Evolutionary conservation across 805 yeast genomes (phyloP), one percentile per base, ranked within the genome.

Genomic region (Saturnispora besseyi): DNA sequence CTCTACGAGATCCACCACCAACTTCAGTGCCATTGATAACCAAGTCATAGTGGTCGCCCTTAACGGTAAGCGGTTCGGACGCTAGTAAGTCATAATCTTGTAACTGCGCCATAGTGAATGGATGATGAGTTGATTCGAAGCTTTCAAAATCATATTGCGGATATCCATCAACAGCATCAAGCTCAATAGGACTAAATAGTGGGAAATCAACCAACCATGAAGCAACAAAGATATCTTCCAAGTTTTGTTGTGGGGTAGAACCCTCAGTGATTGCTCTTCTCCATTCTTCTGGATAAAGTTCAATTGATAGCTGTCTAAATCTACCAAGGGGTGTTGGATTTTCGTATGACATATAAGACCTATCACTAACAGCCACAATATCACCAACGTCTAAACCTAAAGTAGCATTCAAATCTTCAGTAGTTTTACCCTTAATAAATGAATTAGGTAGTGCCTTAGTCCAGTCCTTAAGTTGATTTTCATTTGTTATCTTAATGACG

Each of bases 1-100:
- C 78, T 78, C 99, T 87, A 55, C 96, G 75, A 5, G 96, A 87
- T 0, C 99, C 99, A 18, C 99, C 99, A 28, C 99, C 99, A 2
- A 90, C 76, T 62, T 93, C 99, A 6, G 86, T 87, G 2, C 99
- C 99, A 60, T 91, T 91, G 36, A 93, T 70, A 1, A 93, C 99
- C 13, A 93, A 67, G 62, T 93, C 99, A 63, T 89, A 93, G 65
- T 93, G 99, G 59, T 87, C 95, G 10, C 98, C 99, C 36, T 78
- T 73, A 2, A 84, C 88, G 37, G 68, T 62, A 26, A 87, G 65
- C 5, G 95, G 95, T 18, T 73, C 71, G 0, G 70, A 56, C 6
- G 61, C 73, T 5, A 89, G 68, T 6, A 68, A 62, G 1, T 76
- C 76, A 57, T 83, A 83, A 61, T 88, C 96, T 12, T 77, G 80